Conservation (phyloP, 768 basidiomycete species). For the Roridomyces roridus region DNA sequence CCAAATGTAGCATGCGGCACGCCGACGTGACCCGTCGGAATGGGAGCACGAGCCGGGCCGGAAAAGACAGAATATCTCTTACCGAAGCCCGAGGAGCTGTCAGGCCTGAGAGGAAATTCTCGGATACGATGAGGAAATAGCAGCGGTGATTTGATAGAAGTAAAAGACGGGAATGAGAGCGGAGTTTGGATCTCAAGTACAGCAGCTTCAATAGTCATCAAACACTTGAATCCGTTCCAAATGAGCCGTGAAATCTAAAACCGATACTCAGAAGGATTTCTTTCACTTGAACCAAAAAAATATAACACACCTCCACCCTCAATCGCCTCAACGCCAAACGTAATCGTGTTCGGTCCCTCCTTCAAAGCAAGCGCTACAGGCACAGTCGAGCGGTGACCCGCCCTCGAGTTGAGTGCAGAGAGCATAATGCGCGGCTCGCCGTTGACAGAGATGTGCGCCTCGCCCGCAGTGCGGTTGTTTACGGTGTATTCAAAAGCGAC, state of each 20-base stretch:
- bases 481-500: conserved; percentile 16
- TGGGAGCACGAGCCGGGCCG: too few species aligned
- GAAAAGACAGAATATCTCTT: too few species aligned
- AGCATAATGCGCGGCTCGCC: conserved; percentile 16
- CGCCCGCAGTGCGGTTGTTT: conserved; percentile 15
- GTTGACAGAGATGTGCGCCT: conserved; percentile 24
- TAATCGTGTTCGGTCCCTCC: conserved; percentile 17
- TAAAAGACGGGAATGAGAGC: too few species aligned
- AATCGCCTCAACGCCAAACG: conserved; percentile 10
- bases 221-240: conserved; percentile 15
- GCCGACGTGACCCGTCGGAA: too few species aligned
- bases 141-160: too few species aligned
- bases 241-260: conserved; percentile 13
- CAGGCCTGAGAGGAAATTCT: too few species aligned
- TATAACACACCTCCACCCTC: background rate
- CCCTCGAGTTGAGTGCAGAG: conserved; percentile 22
- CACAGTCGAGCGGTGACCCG: conserved; percentile 15
- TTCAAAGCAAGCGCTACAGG: conserved; percentile 20
- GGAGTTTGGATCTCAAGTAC: too few species aligned
- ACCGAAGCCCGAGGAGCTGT: too few species aligned
- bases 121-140: too few species aligned
- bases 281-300: background rate
- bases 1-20: too few species aligned
- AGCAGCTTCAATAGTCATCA: conserved; percentile 9
- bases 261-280: background rate